Evolutionary conservation across 805 yeast genomes (phyloP), one percentile per base, ranked within the genome.

Genomic region (Ogataea ganodermae): DNA sequence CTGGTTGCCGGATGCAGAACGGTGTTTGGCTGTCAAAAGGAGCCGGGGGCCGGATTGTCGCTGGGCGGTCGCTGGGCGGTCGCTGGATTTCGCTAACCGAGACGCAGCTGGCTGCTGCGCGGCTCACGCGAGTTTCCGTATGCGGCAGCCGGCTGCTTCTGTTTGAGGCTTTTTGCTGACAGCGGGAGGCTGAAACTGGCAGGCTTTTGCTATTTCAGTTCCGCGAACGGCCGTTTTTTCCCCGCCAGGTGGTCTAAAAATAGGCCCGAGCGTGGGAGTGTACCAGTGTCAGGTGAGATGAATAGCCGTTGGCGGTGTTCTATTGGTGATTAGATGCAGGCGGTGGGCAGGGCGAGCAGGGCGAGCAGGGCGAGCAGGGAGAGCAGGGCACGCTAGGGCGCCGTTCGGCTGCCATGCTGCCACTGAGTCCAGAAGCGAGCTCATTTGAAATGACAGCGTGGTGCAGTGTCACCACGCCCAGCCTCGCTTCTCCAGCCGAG

Each of bases 171-270:
- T 26, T 26, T 26, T 26, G 5, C 21, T 38, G 42, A 38, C 42
- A 38, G 42, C 42, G 12, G 33, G 9, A 17, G 32, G 42, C 42
- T 26, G 42, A 38, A 38, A 16, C 14, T 16, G 42, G 42, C 42
- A 38, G 27, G 33, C 42, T 14, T 10, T 3, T 16, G 21, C 42
- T n/a, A 27, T 38, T 38, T 38, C 42, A 26, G 42, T 38, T 18
- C 32, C 42, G 42, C 42, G 42, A 38, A 38, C 42, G 42, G 32
- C 42, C 42, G 17, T 26, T 17, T 9, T 38, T 37, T 38, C 42
- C 42, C 42, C 42, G 42, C 42, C 42, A 38, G 32, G 16, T 24
- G n/a, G 8, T 38, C 42, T 38, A 38, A 38, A 38, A 38, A 38
- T 38, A 38, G 27, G 33, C 13, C 9, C 17, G 17, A 30, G 8